phyloP scores from a whole-genome alignment of 768 basidiomycete species.

The Mycena amicta region DNA sequence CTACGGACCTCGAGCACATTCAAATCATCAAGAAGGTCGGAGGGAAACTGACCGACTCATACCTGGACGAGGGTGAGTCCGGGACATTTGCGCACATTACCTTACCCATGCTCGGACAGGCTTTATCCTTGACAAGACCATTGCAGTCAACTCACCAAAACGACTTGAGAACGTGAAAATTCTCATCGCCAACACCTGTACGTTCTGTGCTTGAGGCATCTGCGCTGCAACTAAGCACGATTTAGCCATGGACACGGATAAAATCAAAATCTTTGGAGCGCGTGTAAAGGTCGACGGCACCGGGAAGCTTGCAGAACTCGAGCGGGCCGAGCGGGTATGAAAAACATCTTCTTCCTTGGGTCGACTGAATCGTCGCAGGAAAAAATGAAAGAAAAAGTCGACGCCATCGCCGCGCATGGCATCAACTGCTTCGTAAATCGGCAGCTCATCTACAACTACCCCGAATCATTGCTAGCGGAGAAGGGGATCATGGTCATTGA shows the following conservation, averaged over 20 bases:
- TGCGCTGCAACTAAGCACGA: slow-evolving; percentile 1
- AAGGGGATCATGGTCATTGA: slow-evolving; percentile 95
- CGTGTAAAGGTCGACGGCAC: slow-evolving; percentile 94
- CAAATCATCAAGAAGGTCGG: slow-evolving; percentile 99
- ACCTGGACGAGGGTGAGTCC: slow-evolving; percentile 86
- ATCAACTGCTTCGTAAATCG: slow-evolving; percentile 98
- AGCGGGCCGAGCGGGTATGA: slow-evolving; percentile 87
- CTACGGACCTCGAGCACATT: slow-evolving; percentile 95
- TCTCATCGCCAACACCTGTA: slow-evolving; percentile 97
- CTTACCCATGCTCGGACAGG: slow-evolving; percentile 45
- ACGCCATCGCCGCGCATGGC: slow-evolving; percentile 89
- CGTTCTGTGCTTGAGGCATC: slow-evolving; percentile 30
- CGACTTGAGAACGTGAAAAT: slow-evolving; percentile 94
- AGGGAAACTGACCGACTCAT: slow-evolving; percentile 96
- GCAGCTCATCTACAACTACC: slow-evolving; percentile 99
- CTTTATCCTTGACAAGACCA: slow-evolving; percentile 96
- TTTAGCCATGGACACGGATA: slow-evolving; percentile 98
- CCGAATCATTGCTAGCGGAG: slow-evolving; percentile 93
- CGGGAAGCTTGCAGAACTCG: slow-evolving; percentile 96
- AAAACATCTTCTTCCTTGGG: background rate
- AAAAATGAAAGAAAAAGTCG: slow-evolving; percentile 99
- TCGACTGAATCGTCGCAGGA: slow-evolving; percentile 54
- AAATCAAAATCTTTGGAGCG: slow-evolving; percentile 99
- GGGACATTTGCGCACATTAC: background rate
- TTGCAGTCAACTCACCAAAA: slow-evolving; percentile 93